Evolutionary conservation across 2,329 filamentous ascomycete species (phyloP), one percentile per base, ranked within the genome.

Genomic region (Tolypocladium inflatum): DNA sequence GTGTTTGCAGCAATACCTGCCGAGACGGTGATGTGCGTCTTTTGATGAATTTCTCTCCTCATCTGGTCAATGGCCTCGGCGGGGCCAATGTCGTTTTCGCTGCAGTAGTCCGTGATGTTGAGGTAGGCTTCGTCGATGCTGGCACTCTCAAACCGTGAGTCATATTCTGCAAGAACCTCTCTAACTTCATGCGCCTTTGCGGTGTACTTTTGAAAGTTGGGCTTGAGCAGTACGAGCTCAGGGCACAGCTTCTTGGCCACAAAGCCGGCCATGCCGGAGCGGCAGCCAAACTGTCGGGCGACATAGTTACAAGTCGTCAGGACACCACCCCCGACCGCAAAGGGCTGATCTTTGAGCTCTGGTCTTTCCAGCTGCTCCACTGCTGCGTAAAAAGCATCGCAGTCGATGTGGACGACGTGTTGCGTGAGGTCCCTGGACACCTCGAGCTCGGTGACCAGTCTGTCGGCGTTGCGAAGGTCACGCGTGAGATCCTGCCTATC

Each of bases 101-200:
- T 65, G 67, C 93, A 96, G 69, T 96, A 97, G 55, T 86, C 78
- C 0, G 94, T 97, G 59, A 99, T 89, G 66, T 99, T 97, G 35
- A 99, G 78, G 68, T 97, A 99, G 1, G 94, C 94, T 71, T 99
- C 94, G 65, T 99, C 94, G 63, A 96, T 92, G 68, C 91, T 96
- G 0, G 93, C 91, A 65, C 89, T 95, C 71, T 97, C 91, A 64
- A 96, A 99, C 1, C 89, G 81, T 0, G 90, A 84, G 67, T 99
- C 94, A 67, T 97, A 99, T n/a, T 87, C 80, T 13, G 84, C 87
- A 19, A 99, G 77, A 1, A 99, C 84, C 48, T 87, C 82, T 13
- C 93, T 84, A 7, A 97, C 86, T 70, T 97, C 92, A 59, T 88
- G 83, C 0, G 94, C 94, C 72, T 97, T 99, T 17, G 90, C 85